Conservation (phyloP, 2,329 filamentous ascomycete species). For the Sporothrix luriei region DNA sequence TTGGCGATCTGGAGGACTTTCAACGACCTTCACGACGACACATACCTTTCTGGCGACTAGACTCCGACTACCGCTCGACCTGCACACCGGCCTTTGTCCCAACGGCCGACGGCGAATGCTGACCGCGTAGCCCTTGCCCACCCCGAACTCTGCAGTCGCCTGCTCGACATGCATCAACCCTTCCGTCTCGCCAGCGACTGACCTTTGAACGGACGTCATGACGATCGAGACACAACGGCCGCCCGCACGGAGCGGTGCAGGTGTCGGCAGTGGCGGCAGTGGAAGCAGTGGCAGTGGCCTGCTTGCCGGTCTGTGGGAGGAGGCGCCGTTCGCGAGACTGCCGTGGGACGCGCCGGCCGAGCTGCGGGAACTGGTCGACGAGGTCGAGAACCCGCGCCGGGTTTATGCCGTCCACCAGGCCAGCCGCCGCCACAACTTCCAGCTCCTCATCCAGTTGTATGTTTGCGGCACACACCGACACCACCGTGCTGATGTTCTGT, state of each 20-base stretch:
- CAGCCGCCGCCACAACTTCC: conserved; percentile 64
- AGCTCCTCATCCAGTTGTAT: conserved; percentile 68
- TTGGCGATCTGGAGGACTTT: background rate
- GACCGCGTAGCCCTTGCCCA: background rate
- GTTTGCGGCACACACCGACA: conserved; percentile 38
- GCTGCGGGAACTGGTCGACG: conserved; percentile 57
- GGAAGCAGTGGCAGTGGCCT: conserved; percentile 45
- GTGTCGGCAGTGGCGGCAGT: background rate
- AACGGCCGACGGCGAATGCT: background rate
- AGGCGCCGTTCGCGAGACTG: conserved; percentile 61
- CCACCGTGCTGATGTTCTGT: background rate
- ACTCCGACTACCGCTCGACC: too few species aligned
- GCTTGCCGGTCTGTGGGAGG: conserved; percentile 62
- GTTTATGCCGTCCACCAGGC: conserved; percentile 64
- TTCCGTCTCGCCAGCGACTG: background rate
- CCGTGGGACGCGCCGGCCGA: conserved; percentile 63
- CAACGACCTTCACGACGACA: background rate
- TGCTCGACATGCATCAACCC: conserved; percentile 17
- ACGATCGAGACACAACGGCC: conserved; percentile 50
- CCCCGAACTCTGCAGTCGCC: background rate
- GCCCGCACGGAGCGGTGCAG: background rate
- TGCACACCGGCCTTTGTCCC: too few species aligned
- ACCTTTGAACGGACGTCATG: conserved; percentile 43
- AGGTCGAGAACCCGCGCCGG: conserved; percentile 63
- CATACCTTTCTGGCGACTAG: too few species aligned